Evolutionary conservation across 1,284 basidiomycete genomes (phyloP).

Genomic region (Schizophyllum amplum): DNA sequence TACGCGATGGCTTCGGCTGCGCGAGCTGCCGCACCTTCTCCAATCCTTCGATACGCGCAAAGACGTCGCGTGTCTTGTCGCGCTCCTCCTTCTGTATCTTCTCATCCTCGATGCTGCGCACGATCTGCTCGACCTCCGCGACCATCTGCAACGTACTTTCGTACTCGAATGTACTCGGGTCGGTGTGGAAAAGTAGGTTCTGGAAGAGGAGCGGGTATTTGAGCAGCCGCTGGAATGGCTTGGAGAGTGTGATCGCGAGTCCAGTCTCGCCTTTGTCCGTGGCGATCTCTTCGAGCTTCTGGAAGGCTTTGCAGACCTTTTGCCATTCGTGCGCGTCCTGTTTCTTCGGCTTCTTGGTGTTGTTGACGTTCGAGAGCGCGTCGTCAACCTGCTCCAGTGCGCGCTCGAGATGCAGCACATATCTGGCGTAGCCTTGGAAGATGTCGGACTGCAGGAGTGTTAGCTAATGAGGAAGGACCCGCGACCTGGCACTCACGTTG

Average conservation of each 20-base stretch:
- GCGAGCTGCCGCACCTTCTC: slow-evolving; percentile 85
- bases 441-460: slow-evolving; percentile 67
- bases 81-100: slow-evolving; percentile 95
- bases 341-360: slow-evolving; percentile 70
- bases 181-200: slow-evolving; percentile 94
- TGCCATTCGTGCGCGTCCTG: slow-evolving; percentile 71
- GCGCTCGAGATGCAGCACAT: slow-evolving; percentile 86
- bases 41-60: slow-evolving; percentile 92
- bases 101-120: slow-evolving; percentile 94
- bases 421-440: slow-evolving; percentile 84
- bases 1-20: slow-evolving; percentile 79
- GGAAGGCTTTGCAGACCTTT: slow-evolving; percentile 63
- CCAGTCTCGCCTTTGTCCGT: slow-evolving; percentile 87
- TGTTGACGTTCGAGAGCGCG: slow-evolving; percentile 56
- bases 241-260: slow-evolving; percentile 88
- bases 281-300: slow-evolving; percentile 74
- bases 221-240: slow-evolving; percentile 93
- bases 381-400: slow-evolving; percentile 84
- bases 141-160: slow-evolving; percentile 96
- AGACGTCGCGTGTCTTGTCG: slow-evolving; percentile 88
- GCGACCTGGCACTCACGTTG: slow-evolving; percentile 54
- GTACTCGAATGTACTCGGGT: slow-evolving; percentile 95
- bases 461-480: slow-evolving; percentile 11
- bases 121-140: slow-evolving; percentile 92
- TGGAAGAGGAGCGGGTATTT: slow-evolving; percentile 98